Percentiles rank a stretch among this genome's conserved stretches.
Conservation (phyloP, 306 rosid species). For the Alnus rubra region DNA sequence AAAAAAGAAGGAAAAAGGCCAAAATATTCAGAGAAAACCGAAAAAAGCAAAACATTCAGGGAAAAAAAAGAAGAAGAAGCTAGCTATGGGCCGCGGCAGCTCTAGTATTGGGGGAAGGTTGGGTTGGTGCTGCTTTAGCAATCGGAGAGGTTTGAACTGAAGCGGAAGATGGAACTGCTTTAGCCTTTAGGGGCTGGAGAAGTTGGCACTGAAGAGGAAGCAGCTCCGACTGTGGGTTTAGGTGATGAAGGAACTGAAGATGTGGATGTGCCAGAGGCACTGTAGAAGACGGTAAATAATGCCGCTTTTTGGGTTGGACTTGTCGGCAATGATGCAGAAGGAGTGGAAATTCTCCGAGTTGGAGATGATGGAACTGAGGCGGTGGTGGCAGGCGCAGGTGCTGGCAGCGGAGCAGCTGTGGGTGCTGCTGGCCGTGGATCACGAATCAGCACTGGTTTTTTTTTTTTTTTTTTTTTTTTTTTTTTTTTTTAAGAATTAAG, state of each 20-base stretch:
- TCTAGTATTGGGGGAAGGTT: background rate
- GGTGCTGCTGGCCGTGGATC: background rate
- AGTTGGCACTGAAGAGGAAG: conserved; percentile 39
- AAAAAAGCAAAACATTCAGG: too few relatives aligned
- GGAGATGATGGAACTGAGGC: conserved; percentile 10
- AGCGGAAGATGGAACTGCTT: background rate
- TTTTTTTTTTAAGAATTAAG: too few relatives aligned
- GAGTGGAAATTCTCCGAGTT: conserved; percentile 5
- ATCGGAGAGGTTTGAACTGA: background rate
- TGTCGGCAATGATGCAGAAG: background rate
- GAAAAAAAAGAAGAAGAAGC: too few relatives aligned
- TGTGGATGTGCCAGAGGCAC: background rate
- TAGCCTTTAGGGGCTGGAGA: conserved; percentile 27
- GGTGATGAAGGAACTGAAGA: background rate
- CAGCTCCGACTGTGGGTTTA: conserved; percentile 6
- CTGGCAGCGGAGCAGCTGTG: background rate
- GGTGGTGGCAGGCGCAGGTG: background rate
- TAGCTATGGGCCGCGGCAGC: background rate
- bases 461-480: background rate
- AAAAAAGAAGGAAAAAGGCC: too few relatives aligned
- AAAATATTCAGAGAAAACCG: too few relatives aligned
- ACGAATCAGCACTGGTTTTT: too few relatives aligned
- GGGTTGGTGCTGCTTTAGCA: background rate
- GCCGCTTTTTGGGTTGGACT: background rate
- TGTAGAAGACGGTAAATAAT: conserved; percentile 5